Evolutionary conservation across 768 basidiomycete genomes (phyloP).

Genomic region (Phylloporus scabripes): DNA sequence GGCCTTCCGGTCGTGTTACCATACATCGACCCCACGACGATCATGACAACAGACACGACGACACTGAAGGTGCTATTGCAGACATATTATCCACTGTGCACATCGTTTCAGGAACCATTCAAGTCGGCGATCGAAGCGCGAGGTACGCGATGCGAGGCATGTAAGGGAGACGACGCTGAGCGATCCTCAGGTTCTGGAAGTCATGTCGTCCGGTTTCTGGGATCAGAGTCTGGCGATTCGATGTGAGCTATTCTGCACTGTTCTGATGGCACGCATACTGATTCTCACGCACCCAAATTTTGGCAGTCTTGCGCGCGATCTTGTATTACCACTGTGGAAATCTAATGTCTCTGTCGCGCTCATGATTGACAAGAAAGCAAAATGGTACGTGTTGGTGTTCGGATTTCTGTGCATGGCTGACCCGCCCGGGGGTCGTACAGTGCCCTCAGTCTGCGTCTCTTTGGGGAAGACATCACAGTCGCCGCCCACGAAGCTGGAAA

Average conservation of each 20-base stretch:
- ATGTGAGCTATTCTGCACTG: slow-evolving; percentile 39
- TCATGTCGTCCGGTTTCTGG: slow-evolving; percentile 64
- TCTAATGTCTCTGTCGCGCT: slow-evolving; percentile 80
- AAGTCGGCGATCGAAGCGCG: slow-evolving; percentile 43
- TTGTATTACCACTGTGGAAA: slow-evolving; percentile 95
- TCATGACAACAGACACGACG: slow-evolving; percentile 52
- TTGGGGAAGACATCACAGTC: slow-evolving; percentile 69
- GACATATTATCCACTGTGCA: slow-evolving; percentile 74
- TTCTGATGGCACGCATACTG: background rate
- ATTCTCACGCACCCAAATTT: background rate
- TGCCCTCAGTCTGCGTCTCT: slow-evolving; percentile 81
- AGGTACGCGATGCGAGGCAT: slow-evolving; percentile 48
- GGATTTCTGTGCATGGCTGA: background rate
- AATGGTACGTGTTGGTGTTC: slow-evolving; percentile 52
- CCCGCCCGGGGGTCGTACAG: slow-evolving; percentile 35
- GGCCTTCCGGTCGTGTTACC: slow-evolving; percentile 83
- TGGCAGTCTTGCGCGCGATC: slow-evolving; percentile 63
- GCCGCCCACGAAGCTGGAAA: slow-evolving; percentile 37
- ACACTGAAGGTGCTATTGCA: slow-evolving; percentile 64
- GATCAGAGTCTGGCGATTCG: slow-evolving; percentile 46
- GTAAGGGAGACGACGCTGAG: background rate
- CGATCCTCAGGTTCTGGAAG: slow-evolving; percentile 52
- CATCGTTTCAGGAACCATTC: slow-evolving; percentile 60
- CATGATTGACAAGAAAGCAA: slow-evolving; percentile 96
- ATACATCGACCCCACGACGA: slow-evolving; percentile 58